phyloP scores from a whole-genome alignment of 2,329 filamentous ascomycete genomes.

The Exserohilum rostratum region DNA sequence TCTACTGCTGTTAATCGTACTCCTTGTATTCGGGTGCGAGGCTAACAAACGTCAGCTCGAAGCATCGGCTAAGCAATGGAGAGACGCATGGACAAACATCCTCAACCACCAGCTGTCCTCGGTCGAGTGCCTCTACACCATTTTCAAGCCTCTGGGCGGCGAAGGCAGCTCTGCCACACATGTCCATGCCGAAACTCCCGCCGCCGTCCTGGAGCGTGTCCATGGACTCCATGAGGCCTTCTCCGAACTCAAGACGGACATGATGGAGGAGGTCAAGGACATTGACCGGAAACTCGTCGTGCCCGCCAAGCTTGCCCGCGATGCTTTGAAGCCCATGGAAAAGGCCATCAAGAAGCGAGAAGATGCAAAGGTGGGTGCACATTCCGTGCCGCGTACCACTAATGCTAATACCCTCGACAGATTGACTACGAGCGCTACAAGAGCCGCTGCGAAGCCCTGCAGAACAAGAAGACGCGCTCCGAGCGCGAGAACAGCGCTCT shows the following conservation, averaged over 20 bases:
- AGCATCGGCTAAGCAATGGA: slow-evolving; percentile 76
- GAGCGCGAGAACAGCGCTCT: slow-evolving; percentile 75
- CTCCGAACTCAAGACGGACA: slow-evolving; percentile 71
- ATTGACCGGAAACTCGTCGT: slow-evolving; percentile 74
- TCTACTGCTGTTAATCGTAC: not conserved
- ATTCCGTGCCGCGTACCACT: too few relatives aligned
- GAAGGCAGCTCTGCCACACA: slow-evolving; percentile 59
- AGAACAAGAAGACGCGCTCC: slow-evolving; percentile 72
- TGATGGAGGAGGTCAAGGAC: slow-evolving; percentile 71
- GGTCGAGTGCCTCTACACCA: slow-evolving; percentile 69
- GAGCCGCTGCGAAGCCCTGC: slow-evolving; percentile 70
- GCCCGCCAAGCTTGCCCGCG: slow-evolving; percentile 72
- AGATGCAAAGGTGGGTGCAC: slow-evolving; percentile 67
- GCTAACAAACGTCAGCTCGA: slow-evolving; percentile 63
- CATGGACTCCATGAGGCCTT: slow-evolving; percentile 70
- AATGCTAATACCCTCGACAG: slow-evolving; percentile 45
- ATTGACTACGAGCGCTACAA: slow-evolving; percentile 81
- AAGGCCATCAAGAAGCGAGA: slow-evolving; percentile 87
- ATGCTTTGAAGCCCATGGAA: slow-evolving; percentile 72
- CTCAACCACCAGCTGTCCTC: slow-evolving; percentile 71
- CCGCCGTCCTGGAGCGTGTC: slow-evolving; percentile 67
- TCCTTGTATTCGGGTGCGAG: not conserved
- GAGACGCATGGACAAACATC: slow-evolving; percentile 77
- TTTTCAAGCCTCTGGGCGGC: slow-evolving; percentile 79
- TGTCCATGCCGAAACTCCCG: slow-evolving; percentile 65